Evolutionary conservation across 768 basidiomycete genomes (phyloP), one percentile per base, ranked within the genome.

Genomic region (Fomitopsis serialis): DNA sequence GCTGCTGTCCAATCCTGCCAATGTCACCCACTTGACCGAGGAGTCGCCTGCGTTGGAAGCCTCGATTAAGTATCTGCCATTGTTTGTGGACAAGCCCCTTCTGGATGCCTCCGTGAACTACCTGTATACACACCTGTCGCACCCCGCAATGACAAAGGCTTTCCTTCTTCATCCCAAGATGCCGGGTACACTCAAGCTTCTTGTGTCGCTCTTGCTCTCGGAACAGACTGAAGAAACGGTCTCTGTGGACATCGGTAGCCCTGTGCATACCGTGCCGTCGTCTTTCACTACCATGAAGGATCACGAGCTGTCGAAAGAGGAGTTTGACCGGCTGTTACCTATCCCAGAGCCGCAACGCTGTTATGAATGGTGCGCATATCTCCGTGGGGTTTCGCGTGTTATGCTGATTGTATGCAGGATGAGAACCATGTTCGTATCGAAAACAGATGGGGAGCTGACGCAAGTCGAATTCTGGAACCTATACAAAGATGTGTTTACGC

Each of bases 391-490:
- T 9, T 2, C 45, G 12, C 45, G 9, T 27, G 3, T n/a, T 42
- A 19, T 19, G 22, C 27, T 54, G n/a, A 58, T 32, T 44, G 25
- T 29, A 49, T 42, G 15, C 43, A 64, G 96, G 96, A 96, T 99
- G 89, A 85, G 82, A 63, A 70, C 77, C n/a, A 88, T 92, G 77
- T 98, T 95, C 61, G 77, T 87, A 15, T 74, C 84, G 17, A 85
- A 85, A 55, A 68, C 84, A 1, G 84, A 87, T 3, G 82, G 87
- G 3, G 89, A 94, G 63, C 73, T 98, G 44, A 93, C 92, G 0
- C 97, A 98, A 68, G 92, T 96, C 32, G 86, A 91, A 52, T 92
- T 99, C 63, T 99, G 96, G 95, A 92, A 82, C 53, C 77, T 94
- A 12, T 99, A 99, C 71, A 86, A 88, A 57, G 87, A 89, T 54